Base-by-base conservation (phyloP, 495 filamentous ascomycete species). In the Neurospora sp. region DNA sequence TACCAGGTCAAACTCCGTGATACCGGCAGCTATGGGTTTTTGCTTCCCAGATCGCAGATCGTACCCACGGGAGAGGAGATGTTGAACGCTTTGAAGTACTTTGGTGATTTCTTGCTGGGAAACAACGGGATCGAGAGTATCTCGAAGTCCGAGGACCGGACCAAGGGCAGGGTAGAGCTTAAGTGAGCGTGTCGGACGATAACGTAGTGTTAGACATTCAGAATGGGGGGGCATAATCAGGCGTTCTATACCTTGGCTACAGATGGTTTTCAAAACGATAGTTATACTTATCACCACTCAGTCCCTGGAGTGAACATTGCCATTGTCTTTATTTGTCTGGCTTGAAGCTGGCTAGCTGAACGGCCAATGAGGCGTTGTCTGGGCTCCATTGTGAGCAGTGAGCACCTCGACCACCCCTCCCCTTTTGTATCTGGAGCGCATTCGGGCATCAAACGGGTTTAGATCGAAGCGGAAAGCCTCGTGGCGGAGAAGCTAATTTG, bases 1-100 rank as follows among this genome's bases (percentile, higher is more conserved):
- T 99, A 96, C 77, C 96, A 98, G 83, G 92, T 99, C 80, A 98
- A 98, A 81, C 84, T 99, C 31, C 87, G 96, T 42, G 96, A 99
- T 82, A 97, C 93, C 0, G 96, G 96, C 4, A 96, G 78, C 81
- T 98, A 98, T 79, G 96, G 96, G 0, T 99, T 98, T 77, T 83
- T 99, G 68, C 85, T 99, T 10, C 96, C 96, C 0, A 89, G 88
- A 41, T 91, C 94, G 72, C 86, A 97, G 74, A 99, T 99, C 70
- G 81, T 97, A 5, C 95, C 96, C 0, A 95, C 94, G 0, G 96
- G 96, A 3, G 89, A 93, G 80, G 96, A 99, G 80, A 85, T 93
- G 27, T 90, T 94, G 76, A 89, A 91, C 68, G 92, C 94, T 0
- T 83, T 97, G 44, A 85, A 93, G 74, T 92, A 93, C 74, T 89